Evolutionary conservation across 129 eudicot genomes (phyloP).

Genomic region (Pittosporum tobira): DNA sequence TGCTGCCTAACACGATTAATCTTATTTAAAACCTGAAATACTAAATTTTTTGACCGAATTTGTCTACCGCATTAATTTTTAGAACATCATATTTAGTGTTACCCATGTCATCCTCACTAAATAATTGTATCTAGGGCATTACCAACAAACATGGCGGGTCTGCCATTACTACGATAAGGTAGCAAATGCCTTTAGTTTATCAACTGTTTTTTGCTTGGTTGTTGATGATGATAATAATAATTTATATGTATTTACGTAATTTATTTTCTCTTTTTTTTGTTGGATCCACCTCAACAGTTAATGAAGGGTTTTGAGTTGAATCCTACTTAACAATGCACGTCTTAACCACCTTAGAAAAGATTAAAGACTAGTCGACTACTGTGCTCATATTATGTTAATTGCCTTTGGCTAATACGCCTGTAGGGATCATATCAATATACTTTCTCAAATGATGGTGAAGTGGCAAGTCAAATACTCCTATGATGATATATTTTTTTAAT

Average conservation of each 20-base stretch:
- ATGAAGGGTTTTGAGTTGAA: background rate
- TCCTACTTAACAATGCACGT: background rate
- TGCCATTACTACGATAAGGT: slow-evolving; percentile 5
- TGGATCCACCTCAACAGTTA: background rate
- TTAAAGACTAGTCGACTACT: background rate
- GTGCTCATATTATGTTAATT: background rate
- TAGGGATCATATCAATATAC: too few species aligned
- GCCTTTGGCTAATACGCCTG: background rate
- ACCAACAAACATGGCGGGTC: slow-evolving; percentile 8
- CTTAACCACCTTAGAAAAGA: background rate
- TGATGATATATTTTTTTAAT: too few species aligned
- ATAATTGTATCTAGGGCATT: background rate
- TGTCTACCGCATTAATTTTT: too few species aligned
- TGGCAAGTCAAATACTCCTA: too few species aligned
- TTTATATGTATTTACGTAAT: too few species aligned
- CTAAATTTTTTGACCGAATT: too few species aligned
- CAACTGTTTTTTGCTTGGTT: background rate
- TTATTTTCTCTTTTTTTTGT: background rate
- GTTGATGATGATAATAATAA: background rate
- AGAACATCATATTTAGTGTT: too few species aligned
- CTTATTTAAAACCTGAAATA: too few species aligned
- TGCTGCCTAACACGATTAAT: too few species aligned
- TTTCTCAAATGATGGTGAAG: too few species aligned
- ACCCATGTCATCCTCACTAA: background rate
- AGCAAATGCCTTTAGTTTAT: background rate